These are phyloP conservation scores for Aspergillus aculeatinus DNA, from an alignment of 2,329 filamentous ascomycete species.

Conservation along the genomic window DNA sequence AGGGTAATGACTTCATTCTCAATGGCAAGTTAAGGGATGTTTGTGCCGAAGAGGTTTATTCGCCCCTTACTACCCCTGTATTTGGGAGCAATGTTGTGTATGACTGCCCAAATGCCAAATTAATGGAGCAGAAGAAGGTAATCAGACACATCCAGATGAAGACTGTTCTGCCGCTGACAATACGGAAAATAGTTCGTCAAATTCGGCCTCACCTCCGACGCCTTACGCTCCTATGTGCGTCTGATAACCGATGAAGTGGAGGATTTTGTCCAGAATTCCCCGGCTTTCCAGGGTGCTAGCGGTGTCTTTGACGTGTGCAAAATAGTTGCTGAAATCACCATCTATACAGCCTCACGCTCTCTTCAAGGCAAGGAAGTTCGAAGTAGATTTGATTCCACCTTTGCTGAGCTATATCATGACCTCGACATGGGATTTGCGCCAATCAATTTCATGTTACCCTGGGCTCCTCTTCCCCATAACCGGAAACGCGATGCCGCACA, in stretches of 20 bases:
- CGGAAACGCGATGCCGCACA: slow-evolving; percentile 76
- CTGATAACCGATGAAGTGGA: slow-evolving; percentile 75
- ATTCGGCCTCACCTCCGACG: slow-evolving; percentile 61
- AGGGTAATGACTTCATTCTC: slow-evolving; percentile 86
- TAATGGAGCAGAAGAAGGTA: slow-evolving; percentile 97
- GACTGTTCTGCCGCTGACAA: slow-evolving; percentile 25
- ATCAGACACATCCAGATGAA: slow-evolving; percentile 15
- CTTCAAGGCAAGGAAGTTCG: slow-evolving; percentile 84
- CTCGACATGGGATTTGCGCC: slow-evolving; percentile 87
- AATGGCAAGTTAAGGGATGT: slow-evolving; percentile 89
- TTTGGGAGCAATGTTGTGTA: slow-evolving; percentile 88
- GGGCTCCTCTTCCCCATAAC: slow-evolving; percentile 87
- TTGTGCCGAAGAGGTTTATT: slow-evolving; percentile 87
- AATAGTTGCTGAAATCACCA: slow-evolving; percentile 80
- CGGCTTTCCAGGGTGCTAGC: slow-evolving; percentile 65
- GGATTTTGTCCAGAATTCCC: slow-evolving; percentile 67
- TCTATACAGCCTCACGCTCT: slow-evolving; percentile 83
- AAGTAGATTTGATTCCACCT: slow-evolving; percentile 73
- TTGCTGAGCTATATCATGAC: slow-evolving; percentile 81
- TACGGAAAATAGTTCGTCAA: slow-evolving; percentile 55
- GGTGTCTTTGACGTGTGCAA: slow-evolving; percentile 71
- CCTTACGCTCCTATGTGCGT: slow-evolving; percentile 70
- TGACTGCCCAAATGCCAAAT: slow-evolving; percentile 84
- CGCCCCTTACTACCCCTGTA: slow-evolving; percentile 66
- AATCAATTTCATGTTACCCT: slow-evolving; percentile 87